phyloP scores from a whole-genome alignment of 1,284 basidiomycete species.

The Rhodofomes roseus region DNA sequence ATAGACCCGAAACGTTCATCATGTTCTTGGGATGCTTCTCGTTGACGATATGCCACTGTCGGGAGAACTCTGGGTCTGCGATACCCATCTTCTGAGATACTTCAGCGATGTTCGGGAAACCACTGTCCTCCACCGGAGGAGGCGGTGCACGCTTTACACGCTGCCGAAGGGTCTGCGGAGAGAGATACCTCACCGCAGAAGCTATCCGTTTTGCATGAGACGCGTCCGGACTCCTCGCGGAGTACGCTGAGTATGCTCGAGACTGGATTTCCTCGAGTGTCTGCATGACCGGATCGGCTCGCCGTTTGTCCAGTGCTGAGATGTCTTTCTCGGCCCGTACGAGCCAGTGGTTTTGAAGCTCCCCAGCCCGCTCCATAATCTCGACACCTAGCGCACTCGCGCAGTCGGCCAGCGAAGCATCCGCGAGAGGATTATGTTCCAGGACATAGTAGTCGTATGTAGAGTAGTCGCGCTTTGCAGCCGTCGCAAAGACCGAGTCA shows the following conservation, averaged over 20 bases:
- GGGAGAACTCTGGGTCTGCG: slow-evolving; percentile 80
- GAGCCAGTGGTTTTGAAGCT: slow-evolving; percentile 83
- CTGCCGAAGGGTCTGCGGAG: slow-evolving; percentile 57
- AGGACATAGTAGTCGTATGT: slow-evolving; percentile 91
- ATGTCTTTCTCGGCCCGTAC: slow-evolving; percentile 56
- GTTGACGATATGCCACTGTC: slow-evolving; percentile 94
- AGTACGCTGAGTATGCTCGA: slow-evolving; percentile 26
- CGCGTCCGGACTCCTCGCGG: slow-evolving; percentile 37
- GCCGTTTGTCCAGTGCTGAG: slow-evolving; percentile 22
- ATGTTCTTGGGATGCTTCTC: slow-evolving; percentile 70
- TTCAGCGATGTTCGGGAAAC: slow-evolving; percentile 38
- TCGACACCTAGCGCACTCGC: slow-evolving; percentile 72
- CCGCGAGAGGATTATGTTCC: slow-evolving; percentile 59
- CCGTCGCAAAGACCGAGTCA: slow-evolving; percentile 29
- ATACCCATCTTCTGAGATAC: slow-evolving; percentile 68
- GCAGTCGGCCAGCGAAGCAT: slow-evolving; percentile 55
- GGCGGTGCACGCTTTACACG: slow-evolving; percentile 72
- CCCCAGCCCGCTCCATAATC: slow-evolving; percentile 85
- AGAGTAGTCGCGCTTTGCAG: slow-evolving; percentile 57
- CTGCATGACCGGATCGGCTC: slow-evolving; percentile 49
- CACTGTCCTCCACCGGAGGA: slow-evolving; percentile 36
- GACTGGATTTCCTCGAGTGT: slow-evolving; percentile 44
- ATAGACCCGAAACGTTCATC: slow-evolving; percentile 84
- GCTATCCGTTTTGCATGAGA: slow-evolving; percentile 40
- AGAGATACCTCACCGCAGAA: slow-evolving; percentile 54